Conservation (phyloP, 192 early-diverging fungal species). For the Mortierella alpina region DNA sequence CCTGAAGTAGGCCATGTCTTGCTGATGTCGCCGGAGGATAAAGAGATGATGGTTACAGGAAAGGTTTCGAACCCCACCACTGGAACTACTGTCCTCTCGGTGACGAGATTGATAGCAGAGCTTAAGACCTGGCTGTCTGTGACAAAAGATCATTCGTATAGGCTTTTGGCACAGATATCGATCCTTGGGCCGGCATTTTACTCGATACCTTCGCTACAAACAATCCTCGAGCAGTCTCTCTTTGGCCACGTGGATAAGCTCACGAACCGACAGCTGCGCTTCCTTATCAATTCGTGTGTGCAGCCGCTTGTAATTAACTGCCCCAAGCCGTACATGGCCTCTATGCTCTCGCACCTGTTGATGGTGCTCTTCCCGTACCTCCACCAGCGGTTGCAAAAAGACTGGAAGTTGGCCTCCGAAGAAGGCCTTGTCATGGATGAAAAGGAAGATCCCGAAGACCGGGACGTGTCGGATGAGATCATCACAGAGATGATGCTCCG, state of each 20-base stretch:
- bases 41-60: constrained; percentile 43
- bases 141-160: constrained; percentile 30
- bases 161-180: constrained; percentile 32
- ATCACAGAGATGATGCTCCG: constrained; percentile 37
- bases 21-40: constrained; percentile 24
- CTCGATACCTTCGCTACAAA: constrained; percentile 30
- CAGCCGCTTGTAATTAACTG: constrained; percentile 45
- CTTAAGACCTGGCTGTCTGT: constrained; percentile 37
- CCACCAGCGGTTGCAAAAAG: constrained; percentile 36
- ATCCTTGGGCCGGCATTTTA: constrained; percentile 46
- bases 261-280: constrained; percentile 35
- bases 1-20: constrained; percentile 18
- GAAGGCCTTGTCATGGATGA: constrained; percentile 47
- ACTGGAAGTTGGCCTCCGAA: constrained; percentile 39
- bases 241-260: constrained; percentile 45
- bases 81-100: not conserved
- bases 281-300: constrained; percentile 33
- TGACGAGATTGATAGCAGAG: constrained; percentile 17
- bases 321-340: constrained; percentile 18
- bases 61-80: not conserved
- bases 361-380: constrained; percentile 42
- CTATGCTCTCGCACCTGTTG: constrained; percentile 29
- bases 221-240: constrained; percentile 33
- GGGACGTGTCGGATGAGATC: constrained; percentile 44
- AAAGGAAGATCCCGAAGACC: constrained; percentile 13